Percentiles rank a stretch among this genome's conserved stretches.
Evolutionary conservation across 495 filamentous ascomycete genomes (phyloP).

Genomic region (Beverwykella pulmonaria): DNA sequence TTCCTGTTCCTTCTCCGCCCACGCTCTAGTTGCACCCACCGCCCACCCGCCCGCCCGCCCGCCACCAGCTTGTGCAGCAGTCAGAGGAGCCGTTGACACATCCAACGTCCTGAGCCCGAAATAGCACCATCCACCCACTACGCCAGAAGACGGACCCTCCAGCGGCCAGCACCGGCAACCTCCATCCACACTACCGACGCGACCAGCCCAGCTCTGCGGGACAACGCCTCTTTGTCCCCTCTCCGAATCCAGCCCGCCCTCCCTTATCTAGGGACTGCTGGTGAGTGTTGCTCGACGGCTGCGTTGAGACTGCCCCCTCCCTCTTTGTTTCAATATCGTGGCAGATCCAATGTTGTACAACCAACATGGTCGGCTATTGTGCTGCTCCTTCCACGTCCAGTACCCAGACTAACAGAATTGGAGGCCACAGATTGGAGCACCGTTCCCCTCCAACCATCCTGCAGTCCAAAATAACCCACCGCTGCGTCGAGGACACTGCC

Average conservation of each 20-base stretch:
- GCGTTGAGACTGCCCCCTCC: constrained; percentile 25
- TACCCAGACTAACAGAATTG: constrained; percentile 24
- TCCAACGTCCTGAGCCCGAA: not conserved
- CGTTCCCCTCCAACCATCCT: not conserved
- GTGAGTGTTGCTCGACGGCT: constrained; percentile 28
- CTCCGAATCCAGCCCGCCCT: constrained; percentile 9
- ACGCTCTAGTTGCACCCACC: constrained; percentile 16
- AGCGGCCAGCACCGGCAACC: constrained; percentile 3
- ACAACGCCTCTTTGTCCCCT: constrained; percentile 29
- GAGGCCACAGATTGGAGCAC: constrained; percentile 16
- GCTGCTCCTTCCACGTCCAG: constrained; percentile 22
- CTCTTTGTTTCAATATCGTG: constrained; percentile 37
- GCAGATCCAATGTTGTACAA: constrained; percentile 35
- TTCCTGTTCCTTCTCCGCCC: not conserved
- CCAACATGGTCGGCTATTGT: constrained; percentile 25
- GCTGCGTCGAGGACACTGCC: constrained; percentile 12
- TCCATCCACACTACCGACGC: not conserved
- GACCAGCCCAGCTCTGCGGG: constrained; percentile 2
- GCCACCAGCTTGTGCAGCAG: not conserved
- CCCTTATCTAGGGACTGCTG: constrained; percentile 32
- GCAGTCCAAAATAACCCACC: constrained; percentile 1
- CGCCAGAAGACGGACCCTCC: not conserved
- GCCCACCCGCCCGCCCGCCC: not conserved
- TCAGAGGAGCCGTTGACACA: not conserved
- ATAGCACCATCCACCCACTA: not conserved